Conservation (phyloP, 2,329 filamentous ascomycete genomes). For the Hypoxylon sp. region DNA sequence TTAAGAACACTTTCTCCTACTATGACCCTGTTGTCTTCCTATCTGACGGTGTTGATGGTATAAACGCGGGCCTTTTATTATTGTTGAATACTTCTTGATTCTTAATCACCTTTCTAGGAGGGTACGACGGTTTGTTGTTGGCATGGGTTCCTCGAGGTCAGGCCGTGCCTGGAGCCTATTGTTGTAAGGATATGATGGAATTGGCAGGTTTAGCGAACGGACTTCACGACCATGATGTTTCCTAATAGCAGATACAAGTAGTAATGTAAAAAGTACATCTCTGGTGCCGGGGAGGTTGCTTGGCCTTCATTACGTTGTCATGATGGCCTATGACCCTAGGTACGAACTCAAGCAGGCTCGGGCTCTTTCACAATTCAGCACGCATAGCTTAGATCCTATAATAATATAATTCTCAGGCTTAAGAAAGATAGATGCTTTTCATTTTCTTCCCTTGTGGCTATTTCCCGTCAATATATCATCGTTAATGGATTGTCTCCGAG, state of each 20-base stretch:
- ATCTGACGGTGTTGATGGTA: conserved; percentile 16
- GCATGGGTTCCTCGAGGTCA: conserved; percentile 32
- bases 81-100: conserved; percentile 46
- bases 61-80: conserved; percentile 32
- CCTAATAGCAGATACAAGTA: conserved; percentile 50
- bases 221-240: conserved; percentile 51
- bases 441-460: neutral
- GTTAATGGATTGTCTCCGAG: neutral
- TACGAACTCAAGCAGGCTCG: neutral
- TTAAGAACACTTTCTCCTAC: conserved; percentile 8
- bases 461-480: neutral
- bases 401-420: neutral
- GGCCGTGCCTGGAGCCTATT: conserved; percentile 24
- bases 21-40: conserved; percentile 9
- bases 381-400: neutral
- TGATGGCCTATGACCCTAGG: neutral
- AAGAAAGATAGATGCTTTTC: neutral
- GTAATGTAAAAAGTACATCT: conserved; percentile 50
- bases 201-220: conserved; percentile 47
- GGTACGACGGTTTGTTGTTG: conserved; percentile 26
- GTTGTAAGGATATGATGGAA: conserved; percentile 49
- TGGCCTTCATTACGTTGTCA: neutral
- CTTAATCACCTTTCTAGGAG: conserved; percentile 18
- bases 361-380: neutral
- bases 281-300: conserved; percentile 3